Evolutionary conservation across 352 stramenopile species (phyloP).

Genomic region (Globisporangium cylindrosporum): DNA sequence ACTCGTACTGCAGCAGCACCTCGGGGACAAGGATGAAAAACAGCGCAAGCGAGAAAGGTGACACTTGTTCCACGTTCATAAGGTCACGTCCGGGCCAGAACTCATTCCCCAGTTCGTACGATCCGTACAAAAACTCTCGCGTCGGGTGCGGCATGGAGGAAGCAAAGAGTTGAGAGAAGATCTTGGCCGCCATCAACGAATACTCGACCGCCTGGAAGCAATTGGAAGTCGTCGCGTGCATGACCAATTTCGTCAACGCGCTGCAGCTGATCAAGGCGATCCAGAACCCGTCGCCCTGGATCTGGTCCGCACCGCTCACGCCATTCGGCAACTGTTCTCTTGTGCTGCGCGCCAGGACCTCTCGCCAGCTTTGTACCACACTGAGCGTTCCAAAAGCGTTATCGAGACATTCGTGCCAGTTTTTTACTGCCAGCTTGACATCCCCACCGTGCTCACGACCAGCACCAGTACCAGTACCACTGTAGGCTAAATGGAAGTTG

Average conservation of each 20-base stretch:
- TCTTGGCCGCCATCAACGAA: conserved; percentile 57
- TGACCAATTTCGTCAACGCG: conserved; percentile 50
- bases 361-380: conserved; percentile 43
- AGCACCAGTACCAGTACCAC: background rate
- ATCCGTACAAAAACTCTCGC: conserved; percentile 54
- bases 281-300: conserved; percentile 61
- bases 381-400: conserved; percentile 66
- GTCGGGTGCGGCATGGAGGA: conserved; percentile 62
- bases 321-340: conserved; percentile 21
- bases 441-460: background rate
- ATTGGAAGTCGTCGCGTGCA: conserved; percentile 35
- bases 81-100: conserved; percentile 63
- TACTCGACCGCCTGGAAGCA: conserved; percentile 49
- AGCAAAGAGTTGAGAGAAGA: conserved; percentile 56
- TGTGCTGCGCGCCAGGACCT: conserved; percentile 28
- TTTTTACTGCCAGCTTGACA: conserved; percentile 40
- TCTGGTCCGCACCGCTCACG: conserved; percentile 20
- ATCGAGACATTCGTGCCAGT: conserved; percentile 72
- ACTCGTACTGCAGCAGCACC: conserved; percentile 50
- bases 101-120: conserved; percentile 44
- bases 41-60: conserved; percentile 29
- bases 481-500: conserved; percentile 64
- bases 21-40: conserved; percentile 47
- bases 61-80: conserved; percentile 37
- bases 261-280: conserved; percentile 48